Evolutionary conservation across 306 rosid genomes (phyloP), one percentile per base, ranked within the genome.

Genomic region (Gastrolobium villosum): DNA sequence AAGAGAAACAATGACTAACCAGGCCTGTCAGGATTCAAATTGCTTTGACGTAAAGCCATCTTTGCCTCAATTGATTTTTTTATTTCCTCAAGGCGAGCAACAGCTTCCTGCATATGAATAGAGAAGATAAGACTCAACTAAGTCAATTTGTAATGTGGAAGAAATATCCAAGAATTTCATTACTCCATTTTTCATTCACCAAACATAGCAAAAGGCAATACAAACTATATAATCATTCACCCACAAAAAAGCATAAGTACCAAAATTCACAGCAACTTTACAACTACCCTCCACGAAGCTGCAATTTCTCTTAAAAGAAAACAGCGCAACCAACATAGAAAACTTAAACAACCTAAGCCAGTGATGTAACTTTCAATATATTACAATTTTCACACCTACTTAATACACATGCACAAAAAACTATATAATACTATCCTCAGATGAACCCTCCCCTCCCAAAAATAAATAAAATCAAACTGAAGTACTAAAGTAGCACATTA

Each of bases 1-100:
- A 55, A 55, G 11, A 39, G 34, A 13, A 79, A 57, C 10, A 65
- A 28, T 61, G 61, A 84, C 97, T 79, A 74, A 96, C 99, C 98
- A 75, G 99, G 99, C 84, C 99, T 89, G 72, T 91, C 99, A 4
- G 97, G 97, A 84, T 91, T 96, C 89, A 91, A 84, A 93, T 96
- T 96, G 90, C 88, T 87, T 45, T 86, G 97, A 10, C 99, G 98
- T 72, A 93, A 89, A 72, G 90, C 84, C 90, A 91, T 81, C 84
- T 93, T 96, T 36, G 96, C 88, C 86, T 93, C 96, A n/a, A 93
- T 65, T 15, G 98, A 90, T 76, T 90, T 95, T 76, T 91, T 93
- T 15, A 95, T 74, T 84, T 95, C 99, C 87, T 93, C 98, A 43
- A 86, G 96, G 67, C 94, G 97, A 65, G 97, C 97, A 80, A 53